Conservation (phyloP, 208 protist genomes). For the Acanthamoeba lenticulata region DNA sequence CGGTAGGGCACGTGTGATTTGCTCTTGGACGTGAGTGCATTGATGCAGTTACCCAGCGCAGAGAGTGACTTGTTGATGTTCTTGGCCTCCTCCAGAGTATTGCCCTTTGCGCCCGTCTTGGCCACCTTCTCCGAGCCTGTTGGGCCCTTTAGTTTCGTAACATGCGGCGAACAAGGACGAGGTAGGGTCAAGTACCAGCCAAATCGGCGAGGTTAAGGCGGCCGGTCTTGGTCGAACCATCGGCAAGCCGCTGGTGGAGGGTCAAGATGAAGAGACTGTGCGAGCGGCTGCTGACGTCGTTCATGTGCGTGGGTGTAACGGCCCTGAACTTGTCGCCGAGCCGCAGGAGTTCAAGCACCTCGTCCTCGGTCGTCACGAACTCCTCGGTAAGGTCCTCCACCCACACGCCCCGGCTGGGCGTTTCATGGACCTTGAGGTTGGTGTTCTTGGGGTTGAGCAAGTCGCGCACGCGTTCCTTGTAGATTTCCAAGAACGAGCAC, state of each 20-base stretch:
- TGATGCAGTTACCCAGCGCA: slow-evolving; percentile 86
- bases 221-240: slow-evolving; percentile 72
- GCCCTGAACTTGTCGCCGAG: slow-evolving; percentile 90
- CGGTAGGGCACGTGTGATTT: slow-evolving; percentile 83
- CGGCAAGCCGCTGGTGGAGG: slow-evolving; percentile 70
- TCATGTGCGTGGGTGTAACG: slow-evolving; percentile 92
- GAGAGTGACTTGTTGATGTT: slow-evolving; percentile 88
- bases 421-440: slow-evolving; percentile 91
- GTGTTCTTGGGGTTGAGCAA: slow-evolving; percentile 90
- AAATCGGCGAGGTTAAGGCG: slow-evolving; percentile 90
- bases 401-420: slow-evolving; percentile 93
- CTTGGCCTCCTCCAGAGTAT: slow-evolving; percentile 87
- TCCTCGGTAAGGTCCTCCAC: slow-evolving; percentile 91
- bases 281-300: slow-evolving; percentile 73
- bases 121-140: slow-evolving; percentile 77
- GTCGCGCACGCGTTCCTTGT: slow-evolving; percentile 97
- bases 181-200: slow-evolving; percentile 76
- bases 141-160: not conserved
- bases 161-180: not conserved
- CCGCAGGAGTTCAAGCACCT: slow-evolving; percentile 90
- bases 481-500: slow-evolving; percentile 96
- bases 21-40: slow-evolving; percentile 79
- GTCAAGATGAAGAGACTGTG: slow-evolving; percentile 82
- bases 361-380: slow-evolving; percentile 90
- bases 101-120: slow-evolving; percentile 83